phyloP scores from a whole-genome alignment of 2,329 filamentous ascomycete genomes.

The Aspergillus calidoustus region DNA sequence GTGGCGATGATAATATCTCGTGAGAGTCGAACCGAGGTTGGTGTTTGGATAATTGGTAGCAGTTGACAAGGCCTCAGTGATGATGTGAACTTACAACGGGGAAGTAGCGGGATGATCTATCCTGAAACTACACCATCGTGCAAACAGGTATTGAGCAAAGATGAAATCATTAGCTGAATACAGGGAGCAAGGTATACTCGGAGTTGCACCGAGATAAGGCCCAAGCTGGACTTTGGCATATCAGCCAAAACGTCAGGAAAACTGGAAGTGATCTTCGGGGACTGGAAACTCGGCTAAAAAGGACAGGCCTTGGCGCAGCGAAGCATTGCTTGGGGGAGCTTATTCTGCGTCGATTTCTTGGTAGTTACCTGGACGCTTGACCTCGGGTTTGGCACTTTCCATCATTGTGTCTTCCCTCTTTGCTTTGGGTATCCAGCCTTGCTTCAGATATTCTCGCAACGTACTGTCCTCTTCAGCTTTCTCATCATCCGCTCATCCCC shows the following conservation, averaged over 20 bases:
- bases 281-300: neutral
- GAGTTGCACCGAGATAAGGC: neutral
- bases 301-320: neutral
- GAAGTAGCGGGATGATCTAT: neutral
- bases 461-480: too few relatives aligned
- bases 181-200: neutral
- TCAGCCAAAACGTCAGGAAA: neutral
- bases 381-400: neutral
- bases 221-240: neutral
- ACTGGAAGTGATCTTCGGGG: too few relatives aligned
- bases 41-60: neutral
- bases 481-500: neutral
- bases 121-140: neutral
- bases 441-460: neutral
- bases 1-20: too few relatives aligned
- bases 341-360: neutral
- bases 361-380: neutral
- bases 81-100: neutral
- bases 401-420: neutral
- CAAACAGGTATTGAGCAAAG: neutral
- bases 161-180: neutral
- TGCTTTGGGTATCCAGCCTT: neutral
- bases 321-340: neutral
- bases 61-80: neutral
- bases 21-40: neutral